Evolutionary conservation across 345 rosid species (phyloP).

Genomic region (Raphanus raphanistrum): DNA sequence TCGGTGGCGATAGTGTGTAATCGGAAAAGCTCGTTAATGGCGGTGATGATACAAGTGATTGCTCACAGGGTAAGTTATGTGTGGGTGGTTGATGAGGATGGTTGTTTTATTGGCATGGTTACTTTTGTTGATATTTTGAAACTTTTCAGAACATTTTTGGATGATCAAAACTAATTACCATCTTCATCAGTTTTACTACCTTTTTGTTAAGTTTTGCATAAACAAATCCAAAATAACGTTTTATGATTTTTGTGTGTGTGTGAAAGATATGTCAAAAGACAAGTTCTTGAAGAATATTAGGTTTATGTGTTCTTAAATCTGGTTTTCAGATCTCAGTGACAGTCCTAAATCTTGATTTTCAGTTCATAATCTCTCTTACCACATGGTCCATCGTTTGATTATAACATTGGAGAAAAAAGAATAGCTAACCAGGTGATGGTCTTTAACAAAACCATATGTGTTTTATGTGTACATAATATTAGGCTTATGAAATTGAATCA

Average conservation of each 20-base stretch:
- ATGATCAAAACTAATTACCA: constrained; percentile 7
- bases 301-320: constrained; percentile 2
- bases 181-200: background rate
- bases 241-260: background rate
- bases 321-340: background rate
- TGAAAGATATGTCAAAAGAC: background rate
- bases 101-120: constrained; percentile 77
- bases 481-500: background rate
- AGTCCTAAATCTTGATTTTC: background rate
- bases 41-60: constrained; percentile 91
- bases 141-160: constrained; percentile 63
- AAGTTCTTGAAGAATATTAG: constrained; percentile 17
- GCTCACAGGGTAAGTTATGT: constrained; percentile 81
- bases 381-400: background rate
- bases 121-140: constrained; percentile 65
- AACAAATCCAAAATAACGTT: background rate
- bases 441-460: background rate
- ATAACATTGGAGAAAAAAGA: background rate
- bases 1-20: constrained; percentile 89
- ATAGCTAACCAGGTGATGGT: background rate
- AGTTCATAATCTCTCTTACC: background rate
- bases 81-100: constrained; percentile 88
- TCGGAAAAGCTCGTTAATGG: constrained; percentile 76
- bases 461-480: background rate
- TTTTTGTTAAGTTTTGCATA: background rate